These are phyloP conservation scores for Eucalyptus melliodora DNA, from an alignment of 345 rosid genomes.

Conservation along the genomic window DNA sequence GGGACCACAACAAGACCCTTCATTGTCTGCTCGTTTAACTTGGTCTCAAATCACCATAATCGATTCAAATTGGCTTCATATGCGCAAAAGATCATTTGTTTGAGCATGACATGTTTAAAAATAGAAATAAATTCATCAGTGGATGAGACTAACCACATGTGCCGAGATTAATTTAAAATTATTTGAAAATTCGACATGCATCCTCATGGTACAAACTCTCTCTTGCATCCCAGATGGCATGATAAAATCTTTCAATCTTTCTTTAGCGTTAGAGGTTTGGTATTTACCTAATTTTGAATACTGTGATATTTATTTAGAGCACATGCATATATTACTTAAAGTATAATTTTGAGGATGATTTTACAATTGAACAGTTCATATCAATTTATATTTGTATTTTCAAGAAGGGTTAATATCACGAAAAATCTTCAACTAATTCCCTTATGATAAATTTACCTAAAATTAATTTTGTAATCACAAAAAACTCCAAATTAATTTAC, in stretches of 20 bases:
- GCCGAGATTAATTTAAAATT: not conserved
- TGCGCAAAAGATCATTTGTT: not conserved
- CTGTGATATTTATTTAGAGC: rapidly evolving
- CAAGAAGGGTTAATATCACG: too few species aligned
- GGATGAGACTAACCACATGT: not conserved
- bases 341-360: not conserved
- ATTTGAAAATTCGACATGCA: not conserved
- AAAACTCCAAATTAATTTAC: rapidly evolving
- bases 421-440: too few species aligned
- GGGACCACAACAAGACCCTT: not conserved
- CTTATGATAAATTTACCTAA: rapidly evolving
- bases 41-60: not conserved
- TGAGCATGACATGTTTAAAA: not conserved
- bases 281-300: not conserved
- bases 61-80: not conserved
- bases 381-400: not conserved
- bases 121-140: not conserved
- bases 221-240: rapidly evolving
- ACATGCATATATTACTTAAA: not conserved
- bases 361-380: rapidly evolving
- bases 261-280: not conserved
- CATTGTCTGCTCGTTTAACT: not conserved
- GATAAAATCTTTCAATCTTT: not conserved
- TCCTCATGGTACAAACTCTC: not conserved
- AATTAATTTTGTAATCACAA: too few species aligned